Evolutionary conservation across 441 rosid genomes (phyloP).

Genomic region (Gossypium armourianum): DNA sequence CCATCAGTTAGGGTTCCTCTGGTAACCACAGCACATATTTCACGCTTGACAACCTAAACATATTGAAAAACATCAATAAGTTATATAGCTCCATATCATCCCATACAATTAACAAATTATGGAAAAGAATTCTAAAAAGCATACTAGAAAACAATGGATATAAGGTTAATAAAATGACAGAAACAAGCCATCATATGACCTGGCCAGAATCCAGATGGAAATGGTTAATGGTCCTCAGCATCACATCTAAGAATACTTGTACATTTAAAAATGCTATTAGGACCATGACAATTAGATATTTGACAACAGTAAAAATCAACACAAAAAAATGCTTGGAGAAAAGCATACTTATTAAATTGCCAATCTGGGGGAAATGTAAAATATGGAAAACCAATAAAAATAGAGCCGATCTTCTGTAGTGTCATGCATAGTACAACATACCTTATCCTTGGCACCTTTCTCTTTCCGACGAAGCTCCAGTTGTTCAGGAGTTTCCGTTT

Average conservation of each 20-base stretch:
- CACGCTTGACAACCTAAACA: conserved; percentile 90
- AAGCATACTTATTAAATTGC: neutral
- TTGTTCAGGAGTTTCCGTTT: conserved; percentile 97
- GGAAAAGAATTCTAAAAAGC: neutral
- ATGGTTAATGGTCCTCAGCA: neutral
- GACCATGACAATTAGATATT: neutral
- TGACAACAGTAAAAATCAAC: conserved; percentile 9
- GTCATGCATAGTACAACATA: conserved; percentile 23
- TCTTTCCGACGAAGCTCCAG: conserved; percentile 84
- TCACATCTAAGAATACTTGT: neutral
- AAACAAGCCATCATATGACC: conserved; percentile 1
- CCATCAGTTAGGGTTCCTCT: conserved; percentile 93
- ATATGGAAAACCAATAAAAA: neutral
- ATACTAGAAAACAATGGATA: neutral
- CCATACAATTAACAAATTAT: neutral
- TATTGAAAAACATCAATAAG: conserved; percentile 21
- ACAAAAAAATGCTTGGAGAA: conserved; percentile 3
- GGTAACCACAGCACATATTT: conserved; percentile 85
- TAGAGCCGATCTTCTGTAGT: neutral
- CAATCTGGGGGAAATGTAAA: neutral
- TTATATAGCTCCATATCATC: conserved; percentile 12
- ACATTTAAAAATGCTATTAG: neutral
- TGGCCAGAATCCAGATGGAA: neutral
- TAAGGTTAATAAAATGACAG: neutral
- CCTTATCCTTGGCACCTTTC: conserved; percentile 88